Base-by-base conservation (phyloP, 768 basidiomycete genomes). In the Lactifluus pinguis region DNA sequence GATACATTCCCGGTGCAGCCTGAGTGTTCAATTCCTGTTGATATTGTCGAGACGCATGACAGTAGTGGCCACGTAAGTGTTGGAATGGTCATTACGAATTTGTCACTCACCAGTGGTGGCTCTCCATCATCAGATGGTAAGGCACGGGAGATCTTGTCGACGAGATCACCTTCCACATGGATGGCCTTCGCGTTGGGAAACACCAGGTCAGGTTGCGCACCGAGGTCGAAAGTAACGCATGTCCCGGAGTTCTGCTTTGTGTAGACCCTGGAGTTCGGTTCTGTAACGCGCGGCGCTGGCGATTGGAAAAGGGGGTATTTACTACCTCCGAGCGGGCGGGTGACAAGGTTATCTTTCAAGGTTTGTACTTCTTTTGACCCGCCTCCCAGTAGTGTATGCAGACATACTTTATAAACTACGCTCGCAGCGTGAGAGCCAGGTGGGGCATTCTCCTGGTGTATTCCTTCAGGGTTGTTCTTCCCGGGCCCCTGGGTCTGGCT, bases 241-340 rank as follows among this genome's bases (percentile, higher is more conserved):
- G 78, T 34, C 66, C 69, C 2, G 71, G 70, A 7, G 71, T 68
- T 25, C 6, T 72, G 72, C 1, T 65, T 66, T 7, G 66, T 58
- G n/a, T 69, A 69, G 54, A 25, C 25, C 60, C 74, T 62, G 48
- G 74, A 59, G 53, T 75, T 64, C 60, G 49, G 14, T 47, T 58
- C 5, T 51, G 29, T 34, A 53, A n/a, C 4, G 57, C 53, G 4
- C 74, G 76, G 25, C 72, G 76, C 55, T 75, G 73, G 62, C 86
- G 83, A 69, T 89, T 90, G 3, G 83, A 82, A 65, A 85, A 84
- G 1, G 88, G 88, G 1, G 88, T 91, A n/a, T n/a, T n/a, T n/a
- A n/a, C 72, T 87, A 73, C 90, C 88, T 29, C 77, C 77, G 8
- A 91, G 75, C 1, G 86, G 84, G 13, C 82, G 80, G 6, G 71